Base-by-base conservation (phyloP, 2,329 filamentous ascomycete species). In the Botrytis hyacinthi region DNA sequence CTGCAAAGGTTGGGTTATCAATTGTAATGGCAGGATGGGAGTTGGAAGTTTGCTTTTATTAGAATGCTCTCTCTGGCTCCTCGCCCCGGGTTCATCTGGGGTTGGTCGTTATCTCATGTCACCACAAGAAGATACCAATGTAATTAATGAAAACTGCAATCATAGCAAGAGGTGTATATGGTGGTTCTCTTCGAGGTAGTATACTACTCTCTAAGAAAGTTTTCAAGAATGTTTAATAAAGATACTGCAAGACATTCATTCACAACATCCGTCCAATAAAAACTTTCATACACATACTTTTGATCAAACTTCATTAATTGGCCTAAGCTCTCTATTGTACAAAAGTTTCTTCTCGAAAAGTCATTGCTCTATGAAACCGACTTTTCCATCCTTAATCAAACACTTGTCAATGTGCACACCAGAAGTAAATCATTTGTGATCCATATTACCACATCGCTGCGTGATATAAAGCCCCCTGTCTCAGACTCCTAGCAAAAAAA, bases 401-500 rank as follows among this genome's bases (percentile, higher is more conserved):
- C 72, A 73, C 65, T 71, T 59, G 32, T 42, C 63, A 44, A 32
- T 42, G 32, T 69, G 26, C 20, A 35, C n/a, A 40, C 16, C 60
- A 40, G 44, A 65, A 72, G 32, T 65, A 69, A 72, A 68, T 69
- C 71, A 67, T 57, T 65, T 65, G 46, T 72, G 60, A 51, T 66
- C 68, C 63, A 65, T 48, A 60, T 73, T 42, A 66, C 59, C 74
- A 76, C 73, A 71, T 74, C 70, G 65, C 63, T 71, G 69, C 70
- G 61, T 74, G 67, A 73, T 73, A 73, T 72, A 61, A 68, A 57
- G 57, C 40, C 71, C 68, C 66, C 70, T 26, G 35, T 72, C 40
- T 44, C 71, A 69, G 63, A 72, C 71, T 72, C 71, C 71, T 35
- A 22, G 35, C 51, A 69, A 57, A 65, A 65, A 60, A 48, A 51